Evolutionary conservation across 192 early-diverging fungal genomes (phyloP).

Genomic region (Linnemannia exigua): DNA sequence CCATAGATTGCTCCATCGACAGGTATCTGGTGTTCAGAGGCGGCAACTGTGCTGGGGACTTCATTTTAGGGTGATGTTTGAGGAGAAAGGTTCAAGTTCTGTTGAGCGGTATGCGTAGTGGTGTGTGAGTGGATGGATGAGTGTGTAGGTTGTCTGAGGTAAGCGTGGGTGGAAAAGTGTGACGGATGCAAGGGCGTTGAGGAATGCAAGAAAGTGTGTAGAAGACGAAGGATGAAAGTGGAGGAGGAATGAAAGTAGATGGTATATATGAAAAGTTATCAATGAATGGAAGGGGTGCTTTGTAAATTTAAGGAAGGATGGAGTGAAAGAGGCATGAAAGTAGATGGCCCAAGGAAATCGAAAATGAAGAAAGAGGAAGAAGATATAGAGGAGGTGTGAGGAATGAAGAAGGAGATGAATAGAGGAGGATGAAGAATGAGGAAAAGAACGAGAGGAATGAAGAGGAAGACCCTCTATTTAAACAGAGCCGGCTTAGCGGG

Average conservation of each 20-base stretch:
- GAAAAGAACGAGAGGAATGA: not conserved
- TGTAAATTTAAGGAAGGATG: not conserved
- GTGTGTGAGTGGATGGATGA: too few relatives aligned
- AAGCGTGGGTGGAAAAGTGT: too few relatives aligned
- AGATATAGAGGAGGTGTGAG: not conserved
- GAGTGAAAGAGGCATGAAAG: too few relatives aligned
- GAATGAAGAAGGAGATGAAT: not conserved
- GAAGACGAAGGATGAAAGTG: too few relatives aligned
- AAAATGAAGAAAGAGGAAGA: not conserved
- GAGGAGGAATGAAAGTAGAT: too few relatives aligned
- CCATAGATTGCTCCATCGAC: slow-evolving; percentile 33
- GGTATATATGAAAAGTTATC: too few relatives aligned
- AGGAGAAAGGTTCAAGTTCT: too few relatives aligned
- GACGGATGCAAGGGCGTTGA: too few relatives aligned
- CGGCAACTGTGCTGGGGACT: slow-evolving; percentile 8
- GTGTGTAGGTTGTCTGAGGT: too few relatives aligned
- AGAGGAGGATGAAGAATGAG: not conserved
- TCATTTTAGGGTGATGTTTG: slow-evolving; percentile 2
- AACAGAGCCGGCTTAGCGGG: not conserved
- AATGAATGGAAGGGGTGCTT: not conserved
- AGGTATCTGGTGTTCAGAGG: slow-evolving; percentile 28
- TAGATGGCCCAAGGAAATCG: too few relatives aligned
- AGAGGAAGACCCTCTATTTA: not conserved
- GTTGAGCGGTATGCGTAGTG: too few relatives aligned
- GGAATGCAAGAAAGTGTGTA: too few relatives aligned